Percentiles rank a stretch among this genome's conserved stretches.
phyloP scores from a whole-genome alignment of 1,139 yeast genomes.

The Meyerozyma carpophila region DNA sequence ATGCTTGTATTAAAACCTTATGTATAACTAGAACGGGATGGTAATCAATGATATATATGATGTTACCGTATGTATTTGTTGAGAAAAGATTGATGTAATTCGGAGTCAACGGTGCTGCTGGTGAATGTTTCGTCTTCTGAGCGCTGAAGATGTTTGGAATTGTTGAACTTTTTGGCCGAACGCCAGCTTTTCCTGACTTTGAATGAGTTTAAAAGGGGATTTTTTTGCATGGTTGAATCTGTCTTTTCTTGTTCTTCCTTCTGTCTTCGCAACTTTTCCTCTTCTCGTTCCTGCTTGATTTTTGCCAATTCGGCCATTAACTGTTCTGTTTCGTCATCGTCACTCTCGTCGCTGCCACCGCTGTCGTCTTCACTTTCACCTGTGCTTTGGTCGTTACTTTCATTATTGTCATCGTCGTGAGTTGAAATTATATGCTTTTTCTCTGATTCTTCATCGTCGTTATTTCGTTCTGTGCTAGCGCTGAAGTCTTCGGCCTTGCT shows the following conservation, averaged over 20 bases:
- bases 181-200: not conserved
- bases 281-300: not conserved
- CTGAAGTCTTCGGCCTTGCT: not conserved
- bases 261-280: not conserved
- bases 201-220: not conserved
- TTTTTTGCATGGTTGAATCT: not conserved
- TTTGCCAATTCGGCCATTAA: slow-evolving; percentile 1
- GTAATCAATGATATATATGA: not conserved
- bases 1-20: not conserved
- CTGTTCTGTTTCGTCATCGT: not conserved
- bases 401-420: not conserved
- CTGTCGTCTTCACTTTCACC: not conserved
- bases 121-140: not conserved
- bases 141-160: not conserved
- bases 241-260: not conserved
- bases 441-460: not conserved
- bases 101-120: not conserved
- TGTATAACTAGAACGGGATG: not conserved
- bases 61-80: not conserved
- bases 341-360: not conserved
- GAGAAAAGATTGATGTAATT: not conserved
- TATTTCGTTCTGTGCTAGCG: not conserved
- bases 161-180: not conserved
- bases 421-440: not conserved
- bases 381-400: not conserved